These are phyloP conservation scores for Tetrahymena elliotti DNA, from an alignment of 73 alveolate species.

Conservation along the genomic window DNA sequence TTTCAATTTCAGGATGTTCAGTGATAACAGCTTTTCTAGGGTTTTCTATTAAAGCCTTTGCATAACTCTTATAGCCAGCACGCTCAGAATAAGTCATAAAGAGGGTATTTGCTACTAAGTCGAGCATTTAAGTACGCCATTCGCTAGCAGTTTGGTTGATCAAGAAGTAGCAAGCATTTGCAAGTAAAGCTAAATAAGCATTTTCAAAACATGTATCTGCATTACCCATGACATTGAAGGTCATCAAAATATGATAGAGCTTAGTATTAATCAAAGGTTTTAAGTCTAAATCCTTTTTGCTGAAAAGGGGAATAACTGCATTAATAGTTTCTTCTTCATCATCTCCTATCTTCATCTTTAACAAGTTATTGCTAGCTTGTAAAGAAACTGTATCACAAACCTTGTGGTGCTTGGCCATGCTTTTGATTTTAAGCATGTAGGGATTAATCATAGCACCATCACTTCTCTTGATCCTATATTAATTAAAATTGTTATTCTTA, in stretches of 20 bases:
- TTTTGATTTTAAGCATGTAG: not conserved
- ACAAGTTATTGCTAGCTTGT: not conserved
- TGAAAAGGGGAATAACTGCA: slow-evolving; percentile 19
- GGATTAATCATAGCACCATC: slow-evolving; percentile 34
- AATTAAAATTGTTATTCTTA: not conserved
- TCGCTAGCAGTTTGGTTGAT: not conserved
- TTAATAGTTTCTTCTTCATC: slow-evolving; percentile 11
- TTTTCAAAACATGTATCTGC: slow-evolving; percentile 34
- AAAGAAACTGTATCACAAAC: slow-evolving; percentile 18
- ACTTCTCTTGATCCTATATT: not conserved
- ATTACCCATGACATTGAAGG: slow-evolving; percentile 19
- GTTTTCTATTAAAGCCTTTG: not conserved
- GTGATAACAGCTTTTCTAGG: not conserved
- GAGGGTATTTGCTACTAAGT: slow-evolving; percentile 2
- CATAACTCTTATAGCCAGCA: not conserved
- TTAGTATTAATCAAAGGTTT: slow-evolving; percentile 13
- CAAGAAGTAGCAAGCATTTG: slow-evolving; percentile 7
- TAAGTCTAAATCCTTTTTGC: not conserved
- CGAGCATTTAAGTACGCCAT: slow-evolving; percentile 24
- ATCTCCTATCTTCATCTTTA: slow-evolving; percentile 19
- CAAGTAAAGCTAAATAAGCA: slow-evolving; percentile 31
- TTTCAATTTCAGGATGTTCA: not conserved
- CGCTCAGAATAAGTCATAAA: slow-evolving; percentile 9
- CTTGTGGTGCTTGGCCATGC: slow-evolving; percentile 8
- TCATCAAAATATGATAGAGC: slow-evolving; percentile 23